A percentile compares a stretch with the other conserved stretches of the same genome.
Evolutionary conservation across 306 rosid genomes (phyloP).

Genomic region (Prunus mira): DNA sequence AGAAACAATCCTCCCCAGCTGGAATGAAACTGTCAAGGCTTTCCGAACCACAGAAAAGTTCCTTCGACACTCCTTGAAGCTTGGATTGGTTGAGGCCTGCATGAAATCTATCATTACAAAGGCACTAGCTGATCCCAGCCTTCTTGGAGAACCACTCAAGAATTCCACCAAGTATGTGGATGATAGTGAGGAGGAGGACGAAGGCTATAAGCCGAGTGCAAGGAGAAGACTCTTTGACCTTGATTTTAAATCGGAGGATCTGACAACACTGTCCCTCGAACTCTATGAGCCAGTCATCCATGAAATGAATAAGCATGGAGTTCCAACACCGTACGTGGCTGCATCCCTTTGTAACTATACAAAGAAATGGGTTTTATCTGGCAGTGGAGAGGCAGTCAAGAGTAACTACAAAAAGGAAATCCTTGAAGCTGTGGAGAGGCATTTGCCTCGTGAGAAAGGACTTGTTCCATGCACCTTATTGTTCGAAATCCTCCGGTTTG

Average conservation of each 20-base stretch:
- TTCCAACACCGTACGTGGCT: slow-evolving; percentile 28
- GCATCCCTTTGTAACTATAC: slow-evolving; percentile 40
- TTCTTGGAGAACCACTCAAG: slow-evolving; percentile 40
- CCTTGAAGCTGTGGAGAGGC: slow-evolving; percentile 54
- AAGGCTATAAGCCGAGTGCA: slow-evolving; percentile 21
- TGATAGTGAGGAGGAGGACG: slow-evolving; percentile 14
- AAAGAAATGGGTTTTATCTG: slow-evolving; percentile 35
- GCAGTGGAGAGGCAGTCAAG: slow-evolving; percentile 13
- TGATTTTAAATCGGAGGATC: slow-evolving; percentile 38
- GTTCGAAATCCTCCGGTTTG: slow-evolving; percentile 34
- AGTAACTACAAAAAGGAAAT: slow-evolving; percentile 39
- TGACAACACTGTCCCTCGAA: slow-evolving; percentile 33
- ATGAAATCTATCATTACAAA: slow-evolving; percentile 35
- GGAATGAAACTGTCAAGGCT: slow-evolving; percentile 51
- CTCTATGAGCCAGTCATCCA: slow-evolving; percentile 42
- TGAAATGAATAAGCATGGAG: slow-evolving; percentile 31
- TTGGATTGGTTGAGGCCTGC: slow-evolving; percentile 45
- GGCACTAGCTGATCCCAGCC: slow-evolving; percentile 32
- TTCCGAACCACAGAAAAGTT: slow-evolving; percentile 33
- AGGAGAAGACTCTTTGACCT: slow-evolving; percentile 45
- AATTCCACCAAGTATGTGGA: background rate
- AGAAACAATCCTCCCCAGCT: slow-evolving; percentile 41
- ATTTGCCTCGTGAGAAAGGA: slow-evolving; percentile 38
- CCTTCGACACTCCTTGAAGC: slow-evolving; percentile 29
- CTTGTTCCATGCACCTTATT: slow-evolving; percentile 33